Base-by-base conservation (phyloP, 495 filamentous ascomycete genomes). In the Penicillium samsonianum region DNA sequence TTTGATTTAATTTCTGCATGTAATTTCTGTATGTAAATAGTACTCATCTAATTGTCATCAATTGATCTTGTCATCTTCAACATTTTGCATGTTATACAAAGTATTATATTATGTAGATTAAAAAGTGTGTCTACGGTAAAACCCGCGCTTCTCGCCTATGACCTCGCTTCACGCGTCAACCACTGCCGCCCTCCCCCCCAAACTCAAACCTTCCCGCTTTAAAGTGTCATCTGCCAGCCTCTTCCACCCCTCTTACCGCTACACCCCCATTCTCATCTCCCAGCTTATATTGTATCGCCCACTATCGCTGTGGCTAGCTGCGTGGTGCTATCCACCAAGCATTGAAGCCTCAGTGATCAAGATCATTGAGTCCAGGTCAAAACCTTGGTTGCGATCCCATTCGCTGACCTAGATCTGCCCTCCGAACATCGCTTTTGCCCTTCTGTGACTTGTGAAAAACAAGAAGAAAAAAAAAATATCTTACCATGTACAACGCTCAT, bases 401-500 rank as follows among this genome's bases (percentile, higher is more conserved):
- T 67, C 58, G 52, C 48, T 50, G 44, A 64, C 41, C 42, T 14
- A 20, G 25, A 60, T 14, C 43, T 28, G 17, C 20, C 57, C 12
- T 47, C 52, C 23, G 31, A 51, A 44, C 28, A 7, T 30, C 31
- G 14, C 33, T 40, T 49, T 23, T 38, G 14, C 48, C 12, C 37
- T 25, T 20, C 26, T 38, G 20, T 25, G 30, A 50, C 17, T 33
- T 14, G 30, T 50, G 28, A 50, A 50, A 43, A 14, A 1, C 17
- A 43, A 5, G 10, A 14, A 4, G 10, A 38, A 38, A 40, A 38
- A 25, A 26, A 30, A 33, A 12, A 25, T 22, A 31, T 14, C 3
- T 14, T 72, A 73, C 80, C 57, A 96, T 98, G 92, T 96, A 98
- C 71, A 90, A 88, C 76, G 80, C 88, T 59, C 90, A 92, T 79